Conservation (phyloP, 163 green algal species). For the Scenedesmus sp. region DNA sequence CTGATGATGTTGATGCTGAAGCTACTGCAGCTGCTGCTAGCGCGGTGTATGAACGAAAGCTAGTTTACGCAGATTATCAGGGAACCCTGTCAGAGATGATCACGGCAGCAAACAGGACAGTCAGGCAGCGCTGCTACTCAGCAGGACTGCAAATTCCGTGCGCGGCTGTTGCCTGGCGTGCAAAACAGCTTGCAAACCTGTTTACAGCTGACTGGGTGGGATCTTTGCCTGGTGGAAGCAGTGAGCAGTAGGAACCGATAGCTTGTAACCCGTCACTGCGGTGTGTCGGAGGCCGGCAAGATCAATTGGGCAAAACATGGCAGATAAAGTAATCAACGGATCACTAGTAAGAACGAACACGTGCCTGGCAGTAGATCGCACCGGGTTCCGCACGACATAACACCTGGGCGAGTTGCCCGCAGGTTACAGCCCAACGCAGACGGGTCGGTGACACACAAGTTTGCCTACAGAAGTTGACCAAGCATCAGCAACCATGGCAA, state of each 20-base stretch:
- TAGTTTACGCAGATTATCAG: not conserved
- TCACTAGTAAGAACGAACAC: not conserved
- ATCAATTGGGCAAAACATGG: not conserved
- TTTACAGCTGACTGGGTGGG: not conserved
- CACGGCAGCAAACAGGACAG: not conserved
- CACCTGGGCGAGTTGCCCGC: too few species aligned
- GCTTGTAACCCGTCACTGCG: not conserved
- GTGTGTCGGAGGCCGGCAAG: not conserved
- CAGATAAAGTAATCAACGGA: not conserved
- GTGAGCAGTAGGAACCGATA: not conserved
- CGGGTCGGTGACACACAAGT: too few species aligned
- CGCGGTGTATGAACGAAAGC: too few species aligned
- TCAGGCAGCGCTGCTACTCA: not conserved
- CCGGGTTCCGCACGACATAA: not conserved
- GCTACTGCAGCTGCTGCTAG: not conserved
- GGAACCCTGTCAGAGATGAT: too few species aligned
- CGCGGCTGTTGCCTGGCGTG: not conserved
- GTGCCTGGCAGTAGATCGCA: not conserved
- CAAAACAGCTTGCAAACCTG: not conserved
- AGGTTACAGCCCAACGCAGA: too few species aligned
- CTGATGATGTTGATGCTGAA: not conserved
- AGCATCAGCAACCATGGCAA: constrained; percentile 15
- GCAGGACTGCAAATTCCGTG: not conserved
- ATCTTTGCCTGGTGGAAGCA: not conserved
- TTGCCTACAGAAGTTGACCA: not conserved